phyloP scores from a whole-genome alignment of 345 rosid species.

The Acer campestre region DNA sequence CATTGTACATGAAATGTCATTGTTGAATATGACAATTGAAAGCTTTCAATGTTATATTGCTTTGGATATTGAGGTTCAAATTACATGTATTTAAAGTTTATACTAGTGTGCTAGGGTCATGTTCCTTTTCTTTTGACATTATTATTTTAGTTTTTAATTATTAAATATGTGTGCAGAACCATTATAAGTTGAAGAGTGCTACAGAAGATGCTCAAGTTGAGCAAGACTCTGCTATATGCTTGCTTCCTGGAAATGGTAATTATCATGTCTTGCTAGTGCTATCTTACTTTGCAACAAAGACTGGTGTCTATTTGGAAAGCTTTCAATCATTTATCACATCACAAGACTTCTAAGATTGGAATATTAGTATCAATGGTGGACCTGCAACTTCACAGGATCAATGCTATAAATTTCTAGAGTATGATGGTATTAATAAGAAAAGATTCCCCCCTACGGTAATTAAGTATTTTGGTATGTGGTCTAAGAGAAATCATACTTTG shows the following conservation, averaged over 20 bases:
- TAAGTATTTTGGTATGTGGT: background rate
- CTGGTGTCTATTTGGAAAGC: background rate
- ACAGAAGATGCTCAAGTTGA: constrained; percentile 54
- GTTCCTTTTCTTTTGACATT: background rate
- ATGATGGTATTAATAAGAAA: background rate
- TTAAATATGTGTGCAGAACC: constrained; percentile 48
- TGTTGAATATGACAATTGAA: too few species aligned
- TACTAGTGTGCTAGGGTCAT: background rate
- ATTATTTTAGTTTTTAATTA: background rate
- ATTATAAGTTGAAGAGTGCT: constrained; percentile 70
- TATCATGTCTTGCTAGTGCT: constrained; percentile 83
- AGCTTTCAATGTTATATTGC: too few species aligned
- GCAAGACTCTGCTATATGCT: constrained; percentile 29
- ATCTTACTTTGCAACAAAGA: background rate
- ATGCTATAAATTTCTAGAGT: background rate
- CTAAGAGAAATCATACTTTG: background rate
- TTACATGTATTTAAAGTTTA: background rate
- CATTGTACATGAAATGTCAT: too few species aligned
- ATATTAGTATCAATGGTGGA: background rate
- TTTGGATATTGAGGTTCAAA: too few species aligned
- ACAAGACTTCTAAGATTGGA: background rate
- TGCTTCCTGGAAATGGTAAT: constrained; percentile 86
- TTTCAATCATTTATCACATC: background rate
- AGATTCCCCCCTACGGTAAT: background rate
- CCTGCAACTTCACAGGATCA: too few species aligned